Conservation (phyloP, 1,139 yeast genomes). For the Taphrina flavorubra region DNA sequence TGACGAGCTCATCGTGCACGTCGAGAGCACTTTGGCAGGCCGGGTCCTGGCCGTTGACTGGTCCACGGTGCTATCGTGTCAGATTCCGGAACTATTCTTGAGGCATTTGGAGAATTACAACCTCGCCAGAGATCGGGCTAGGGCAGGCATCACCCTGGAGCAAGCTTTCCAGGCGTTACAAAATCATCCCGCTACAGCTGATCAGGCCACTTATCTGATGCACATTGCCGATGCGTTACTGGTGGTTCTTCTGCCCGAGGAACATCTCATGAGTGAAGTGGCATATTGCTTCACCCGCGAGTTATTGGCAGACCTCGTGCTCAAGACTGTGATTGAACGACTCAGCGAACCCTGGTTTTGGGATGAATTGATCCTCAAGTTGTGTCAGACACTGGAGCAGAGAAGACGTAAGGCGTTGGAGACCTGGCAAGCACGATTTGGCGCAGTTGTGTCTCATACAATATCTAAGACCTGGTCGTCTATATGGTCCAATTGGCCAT, state of each 20-base stretch:
- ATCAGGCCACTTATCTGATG: constrained; percentile 24
- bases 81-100: constrained; percentile 18
- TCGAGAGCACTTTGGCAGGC: constrained; percentile 5
- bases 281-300: constrained; percentile 30
- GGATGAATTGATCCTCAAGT: constrained; percentile 33
- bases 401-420: background rate
- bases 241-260: constrained; percentile 21
- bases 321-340: constrained; percentile 24
- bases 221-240: constrained; percentile 29
- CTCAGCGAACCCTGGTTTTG: constrained; percentile 35
- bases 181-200: constrained; percentile 16
- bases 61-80: background rate
- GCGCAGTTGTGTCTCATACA: background rate
- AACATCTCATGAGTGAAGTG: constrained; percentile 35
- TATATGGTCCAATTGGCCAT: background rate
- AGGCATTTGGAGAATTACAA: constrained; percentile 36
- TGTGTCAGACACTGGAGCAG: background rate
- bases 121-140: constrained; percentile 17
- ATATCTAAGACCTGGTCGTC: background rate
- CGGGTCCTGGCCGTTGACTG: constrained; percentile 25
- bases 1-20: constrained; percentile 13
- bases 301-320: constrained; percentile 23
- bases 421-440: background rate
- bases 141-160: constrained; percentile 1
- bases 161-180: constrained; percentile 20